phyloP scores from a whole-genome alignment of 108 stramenopile genomes.

The Cylindrotheca closterium region DNA sequence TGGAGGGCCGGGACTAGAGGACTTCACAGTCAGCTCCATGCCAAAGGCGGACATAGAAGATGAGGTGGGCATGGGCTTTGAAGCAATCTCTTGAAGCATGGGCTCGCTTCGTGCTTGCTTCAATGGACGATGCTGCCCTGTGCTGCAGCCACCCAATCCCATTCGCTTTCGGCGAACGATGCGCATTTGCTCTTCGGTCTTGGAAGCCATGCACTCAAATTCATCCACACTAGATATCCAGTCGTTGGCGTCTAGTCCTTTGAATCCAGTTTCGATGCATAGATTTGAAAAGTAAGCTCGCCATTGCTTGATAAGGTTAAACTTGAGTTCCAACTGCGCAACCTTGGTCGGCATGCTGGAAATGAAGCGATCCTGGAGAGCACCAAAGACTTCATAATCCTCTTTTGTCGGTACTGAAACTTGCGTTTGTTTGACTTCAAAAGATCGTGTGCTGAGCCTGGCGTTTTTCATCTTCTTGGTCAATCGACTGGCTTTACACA shows the following conservation, averaged over 20 bases:
- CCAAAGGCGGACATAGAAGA: neutral
- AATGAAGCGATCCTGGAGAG: constrained; percentile 56
- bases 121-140: no score
- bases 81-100: no score
- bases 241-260: constrained; percentile 42
- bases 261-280: constrained; percentile 56
- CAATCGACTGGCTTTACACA: constrained; percentile 59
- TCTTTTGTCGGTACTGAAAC: neutral
- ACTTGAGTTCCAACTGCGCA: constrained; percentile 45
- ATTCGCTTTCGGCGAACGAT: constrained; percentile 57
- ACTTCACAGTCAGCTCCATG: no score
- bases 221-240: constrained; percentile 57
- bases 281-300: constrained; percentile 59
- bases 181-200: constrained; percentile 43
- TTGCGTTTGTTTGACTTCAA: constrained; percentile 10
- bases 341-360: constrained; percentile 43
- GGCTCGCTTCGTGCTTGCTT: no score
- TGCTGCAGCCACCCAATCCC: constrained; percentile 35
- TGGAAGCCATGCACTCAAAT: constrained; percentile 32
- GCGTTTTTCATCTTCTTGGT: constrained; percentile 81
- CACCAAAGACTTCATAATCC: constrained; percentile 20
- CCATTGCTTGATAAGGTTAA: constrained; percentile 61
- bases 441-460: constrained; percentile 47
- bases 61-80: neutral
- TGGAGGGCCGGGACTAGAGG: no score